These are phyloP conservation scores for Daldinia loculata DNA, from an alignment of 495 filamentous ascomycete genomes.

Conservation along the genomic window DNA sequence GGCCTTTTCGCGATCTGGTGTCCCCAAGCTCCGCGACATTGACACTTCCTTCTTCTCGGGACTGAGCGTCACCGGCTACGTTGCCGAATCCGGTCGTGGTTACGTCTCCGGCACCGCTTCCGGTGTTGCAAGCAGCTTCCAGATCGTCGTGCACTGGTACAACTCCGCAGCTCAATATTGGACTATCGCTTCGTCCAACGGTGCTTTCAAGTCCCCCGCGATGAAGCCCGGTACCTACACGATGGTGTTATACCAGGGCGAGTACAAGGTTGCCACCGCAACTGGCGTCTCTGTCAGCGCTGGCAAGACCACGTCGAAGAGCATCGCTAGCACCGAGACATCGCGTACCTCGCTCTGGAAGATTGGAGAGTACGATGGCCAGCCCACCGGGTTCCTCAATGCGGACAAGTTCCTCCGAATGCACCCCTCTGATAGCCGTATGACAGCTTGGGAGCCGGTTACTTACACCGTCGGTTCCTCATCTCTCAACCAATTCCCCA, in stretches of 20 bases:
- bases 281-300: conserved; percentile 63
- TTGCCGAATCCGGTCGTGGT: conserved; percentile 62
- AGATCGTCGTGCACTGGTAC: conserved; percentile 71
- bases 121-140: conserved; percentile 55
- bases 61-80: conserved; percentile 66
- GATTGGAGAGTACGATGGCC: conserved; percentile 71
- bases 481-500: conserved; percentile 63
- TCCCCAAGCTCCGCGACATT: conserved; percentile 55
- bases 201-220: conserved; percentile 66
- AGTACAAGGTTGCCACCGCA: conserved; percentile 63
- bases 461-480: conserved; percentile 69
- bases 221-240: conserved; percentile 76
- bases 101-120: conserved; percentile 67
- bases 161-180: conserved; percentile 72
- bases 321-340: conserved; percentile 61
- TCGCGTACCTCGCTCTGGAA: conserved; percentile 65
- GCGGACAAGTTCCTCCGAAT: conserved; percentile 70
- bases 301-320: conserved; percentile 59
- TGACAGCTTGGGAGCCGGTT: conserved; percentile 64
- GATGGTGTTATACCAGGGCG: conserved; percentile 72
- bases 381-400: conserved; percentile 71
- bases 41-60: conserved; percentile 69
- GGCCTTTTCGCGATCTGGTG: conserved; percentile 66
- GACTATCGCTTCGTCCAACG: conserved; percentile 62
- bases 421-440: conserved; percentile 71